phyloP scores from a whole-genome alignment of 1,284 basidiomycete species.

The Leccinum subrobustum region DNA sequence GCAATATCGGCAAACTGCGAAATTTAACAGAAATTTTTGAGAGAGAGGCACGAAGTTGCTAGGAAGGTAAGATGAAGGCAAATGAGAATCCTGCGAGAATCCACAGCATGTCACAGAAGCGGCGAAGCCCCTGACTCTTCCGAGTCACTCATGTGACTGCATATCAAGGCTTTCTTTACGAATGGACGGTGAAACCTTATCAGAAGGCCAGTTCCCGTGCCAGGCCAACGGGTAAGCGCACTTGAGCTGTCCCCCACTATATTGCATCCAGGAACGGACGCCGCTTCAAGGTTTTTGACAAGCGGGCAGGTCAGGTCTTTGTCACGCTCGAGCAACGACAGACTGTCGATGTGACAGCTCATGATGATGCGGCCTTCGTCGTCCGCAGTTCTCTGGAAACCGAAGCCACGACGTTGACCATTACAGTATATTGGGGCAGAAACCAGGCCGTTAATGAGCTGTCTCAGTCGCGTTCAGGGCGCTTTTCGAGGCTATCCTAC shows the following conservation, averaged over 20 bases:
- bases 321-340: not conserved
- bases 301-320: not conserved
- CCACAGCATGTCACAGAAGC: slow-evolving; percentile 12
- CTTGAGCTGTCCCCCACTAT: not conserved
- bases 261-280: not conserved
- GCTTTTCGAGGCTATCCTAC: not conserved
- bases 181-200: not conserved
- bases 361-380: not conserved
- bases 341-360: not conserved
- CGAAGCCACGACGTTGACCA: not conserved
- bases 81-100: not conserved
- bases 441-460: not conserved
- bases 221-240: not conserved
- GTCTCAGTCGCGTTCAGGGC: not conserved
- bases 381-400: not conserved
- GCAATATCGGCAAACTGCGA: not conserved
- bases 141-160: not conserved
- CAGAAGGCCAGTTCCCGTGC: not conserved
- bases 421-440: not conserved
- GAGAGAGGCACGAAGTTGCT: not conserved
- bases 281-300: slow-evolving; percentile 1
- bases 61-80: not conserved
- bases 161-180: not conserved
- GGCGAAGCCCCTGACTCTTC: not conserved
- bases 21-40: not conserved